Percentiles rank a stretch among this genome's conserved stretches.
Conservation (phyloP, 2,329 filamentous ascomycete genomes). For the Fusarium albosuccineum region DNA sequence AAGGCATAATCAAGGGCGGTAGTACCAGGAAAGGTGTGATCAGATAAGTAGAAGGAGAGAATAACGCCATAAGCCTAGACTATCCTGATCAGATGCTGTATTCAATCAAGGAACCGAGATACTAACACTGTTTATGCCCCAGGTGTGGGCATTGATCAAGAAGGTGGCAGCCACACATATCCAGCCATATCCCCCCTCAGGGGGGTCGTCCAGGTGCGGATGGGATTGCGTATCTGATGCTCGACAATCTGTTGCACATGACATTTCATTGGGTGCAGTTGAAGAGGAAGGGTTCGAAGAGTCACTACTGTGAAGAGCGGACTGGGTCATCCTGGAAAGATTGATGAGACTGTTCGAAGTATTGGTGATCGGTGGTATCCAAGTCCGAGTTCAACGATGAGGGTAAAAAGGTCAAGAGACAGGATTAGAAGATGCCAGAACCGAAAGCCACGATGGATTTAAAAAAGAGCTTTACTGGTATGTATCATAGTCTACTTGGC, state of each 20-base stretch:
- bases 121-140: constrained; percentile 53
- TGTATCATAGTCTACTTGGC: too few relatives aligned
- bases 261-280: background rate
- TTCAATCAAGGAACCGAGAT: background rate
- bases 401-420: too few relatives aligned
- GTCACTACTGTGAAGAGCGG: background rate
- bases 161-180: constrained; percentile 50
- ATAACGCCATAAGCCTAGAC: constrained; percentile 21
- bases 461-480: too few relatives aligned
- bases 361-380: too few relatives aligned
- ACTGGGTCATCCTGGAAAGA: background rate
- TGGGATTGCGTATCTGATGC: background rate
- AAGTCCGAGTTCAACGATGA: too few relatives aligned
- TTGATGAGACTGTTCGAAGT: background rate
- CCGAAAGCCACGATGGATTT: too few relatives aligned
- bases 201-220: background rate
- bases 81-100: background rate
- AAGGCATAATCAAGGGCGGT: constrained; percentile 69
- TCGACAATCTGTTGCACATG: background rate
- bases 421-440: too few relatives aligned
- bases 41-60: constrained; percentile 43
- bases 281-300: background rate
- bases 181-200: constrained; percentile 67
- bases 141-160: constrained; percentile 55
- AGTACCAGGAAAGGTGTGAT: constrained; percentile 63